Conservation (phyloP, 1,139 yeast genomes). For the Suhomyces terraborum region DNA sequence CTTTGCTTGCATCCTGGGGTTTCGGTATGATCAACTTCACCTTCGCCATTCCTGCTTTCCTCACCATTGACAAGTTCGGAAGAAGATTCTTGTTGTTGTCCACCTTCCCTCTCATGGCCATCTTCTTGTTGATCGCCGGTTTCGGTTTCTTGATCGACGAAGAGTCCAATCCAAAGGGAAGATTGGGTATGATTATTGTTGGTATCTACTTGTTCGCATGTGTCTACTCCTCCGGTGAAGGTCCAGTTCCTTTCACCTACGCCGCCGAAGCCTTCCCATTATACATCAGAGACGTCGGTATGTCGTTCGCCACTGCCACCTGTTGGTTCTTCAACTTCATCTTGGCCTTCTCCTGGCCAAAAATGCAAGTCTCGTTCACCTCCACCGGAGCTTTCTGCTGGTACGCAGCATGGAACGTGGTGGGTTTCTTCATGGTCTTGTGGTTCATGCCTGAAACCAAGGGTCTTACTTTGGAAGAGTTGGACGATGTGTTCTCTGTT, state of each 20-base stretch:
- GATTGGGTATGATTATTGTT: conserved; percentile 64
- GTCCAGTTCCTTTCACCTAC: conserved; percentile 89
- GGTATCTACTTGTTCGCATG: conserved; percentile 76
- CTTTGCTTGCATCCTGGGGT: conserved; percentile 82
- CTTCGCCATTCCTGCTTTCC: conserved; percentile 83
- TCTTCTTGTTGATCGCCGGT: conserved; percentile 70
- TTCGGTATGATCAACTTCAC: conserved; percentile 80
- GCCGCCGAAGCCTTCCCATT: conserved; percentile 88
- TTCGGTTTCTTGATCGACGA: conserved; percentile 69
- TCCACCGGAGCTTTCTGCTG: conserved; percentile 87
- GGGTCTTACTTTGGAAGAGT: conserved; percentile 67
- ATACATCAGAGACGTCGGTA: conserved; percentile 81
- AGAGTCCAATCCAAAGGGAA: conserved; percentile 44
- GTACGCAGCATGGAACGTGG: conserved; percentile 84
- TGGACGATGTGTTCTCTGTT: conserved; percentile 69
- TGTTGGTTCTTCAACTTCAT: conserved; percentile 86
- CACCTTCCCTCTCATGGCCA: conserved; percentile 76
- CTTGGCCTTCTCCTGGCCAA: conserved; percentile 83
- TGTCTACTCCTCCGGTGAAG: conserved; percentile 83
- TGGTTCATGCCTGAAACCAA: conserved; percentile 73
- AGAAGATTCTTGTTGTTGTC: conserved; percentile 68
- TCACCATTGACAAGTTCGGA: conserved; percentile 79
- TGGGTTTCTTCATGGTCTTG: conserved; percentile 69
- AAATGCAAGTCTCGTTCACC: conserved; percentile 62
- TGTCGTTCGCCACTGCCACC: conserved; percentile 82